Evolutionary conservation across 495 filamentous ascomycete genomes (phyloP), one percentile per base, ranked within the genome.

Genomic region (Xanthoparmelia taractica): DNA sequence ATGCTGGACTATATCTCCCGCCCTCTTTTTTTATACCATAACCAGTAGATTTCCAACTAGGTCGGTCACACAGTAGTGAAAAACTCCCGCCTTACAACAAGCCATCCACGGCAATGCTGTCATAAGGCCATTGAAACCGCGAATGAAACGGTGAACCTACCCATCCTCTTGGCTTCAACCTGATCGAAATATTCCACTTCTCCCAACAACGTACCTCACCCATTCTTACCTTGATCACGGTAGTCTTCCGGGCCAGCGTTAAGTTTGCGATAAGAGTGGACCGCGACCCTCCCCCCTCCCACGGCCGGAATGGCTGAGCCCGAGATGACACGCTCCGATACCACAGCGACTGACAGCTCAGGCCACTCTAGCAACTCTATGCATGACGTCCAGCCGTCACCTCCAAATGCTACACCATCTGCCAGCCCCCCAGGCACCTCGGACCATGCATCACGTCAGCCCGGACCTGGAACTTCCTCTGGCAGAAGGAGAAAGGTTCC

Each of bases 401-500:
- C 60, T 13, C 54, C 34, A 33, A 41, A 17, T 31, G 27, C 60
- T 15, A 45, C 34, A 36, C 34, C 34, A 5, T 36, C 34, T 10
- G 34, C 37, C 12, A 37, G 25, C 15, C 60, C 60, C 27, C 13
- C 8, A n/a, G n/a, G n/a, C 10, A 10, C 8, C 31, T 41, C 20
- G 20, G 38, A 36, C 10, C 11, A 40, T 20, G 27, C 20, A 43
- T 47, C 60, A 57, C 29, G 34, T 57, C 50, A 57, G 29, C n/a
- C 58, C 33, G 29, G 37, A 57, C 48, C n/a, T 40, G 61, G 55
- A n/a, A 52, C 40, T 25, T 38, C 40, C 7, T 37, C n/a, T 27
- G 38, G 61, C n/a, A 60, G 63, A 47, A 70, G 38, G 50, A 57
- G 70, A 38, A 65, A 62, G 37, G 67, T 69, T 41, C 69, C 70